These are phyloP conservation scores for Adansonia grandidieri DNA, from an alignment of 441 rosid species.

Conservation along the genomic window DNA sequence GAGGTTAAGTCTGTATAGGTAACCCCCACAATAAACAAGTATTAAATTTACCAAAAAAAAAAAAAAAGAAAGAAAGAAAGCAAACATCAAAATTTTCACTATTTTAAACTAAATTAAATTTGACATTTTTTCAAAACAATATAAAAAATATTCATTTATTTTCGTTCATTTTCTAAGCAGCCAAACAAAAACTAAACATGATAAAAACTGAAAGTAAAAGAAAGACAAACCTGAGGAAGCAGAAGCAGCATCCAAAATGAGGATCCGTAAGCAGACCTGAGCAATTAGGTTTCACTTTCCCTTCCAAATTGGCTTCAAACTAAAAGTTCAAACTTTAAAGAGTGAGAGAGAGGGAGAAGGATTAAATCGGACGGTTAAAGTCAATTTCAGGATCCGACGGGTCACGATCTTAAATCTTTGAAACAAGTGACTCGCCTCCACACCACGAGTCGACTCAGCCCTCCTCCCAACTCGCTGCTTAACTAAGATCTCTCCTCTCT, in stretches of 20 bases:
- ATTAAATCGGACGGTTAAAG: slow-evolving; percentile 35
- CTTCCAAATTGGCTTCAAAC: slow-evolving; percentile 18
- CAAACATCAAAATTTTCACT: neutral
- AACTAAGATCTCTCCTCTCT: slow-evolving; percentile 42
- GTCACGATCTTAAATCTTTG: slow-evolving; percentile 31
- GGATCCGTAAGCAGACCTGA: slow-evolving; percentile 35
- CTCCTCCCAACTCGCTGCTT: slow-evolving; percentile 2
- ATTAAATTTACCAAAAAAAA: no score
- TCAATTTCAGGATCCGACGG: slow-evolving; percentile 43
- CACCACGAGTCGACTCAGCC: slow-evolving; percentile 10
- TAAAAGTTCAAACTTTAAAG: neutral
- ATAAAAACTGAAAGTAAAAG: neutral
- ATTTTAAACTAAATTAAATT: neutral
- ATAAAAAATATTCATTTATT: neutral
- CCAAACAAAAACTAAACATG: slow-evolving; percentile 29
- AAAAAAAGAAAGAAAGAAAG: no score
- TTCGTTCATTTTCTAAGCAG: slow-evolving; percentile 30
- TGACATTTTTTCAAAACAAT: neutral
- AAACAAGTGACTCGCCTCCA: slow-evolving; percentile 7
- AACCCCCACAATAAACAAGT: neutral
- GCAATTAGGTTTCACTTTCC: slow-evolving; percentile 24
- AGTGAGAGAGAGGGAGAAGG: neutral
- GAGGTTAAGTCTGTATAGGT: slow-evolving; percentile 46
- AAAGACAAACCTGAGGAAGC: slow-evolving; percentile 29
- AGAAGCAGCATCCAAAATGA: slow-evolving; percentile 6